Evolutionary conservation across 73 alveolate genomes (phyloP), one percentile per base, ranked within the genome.

Genomic region (Breviolum minutum): DNA sequence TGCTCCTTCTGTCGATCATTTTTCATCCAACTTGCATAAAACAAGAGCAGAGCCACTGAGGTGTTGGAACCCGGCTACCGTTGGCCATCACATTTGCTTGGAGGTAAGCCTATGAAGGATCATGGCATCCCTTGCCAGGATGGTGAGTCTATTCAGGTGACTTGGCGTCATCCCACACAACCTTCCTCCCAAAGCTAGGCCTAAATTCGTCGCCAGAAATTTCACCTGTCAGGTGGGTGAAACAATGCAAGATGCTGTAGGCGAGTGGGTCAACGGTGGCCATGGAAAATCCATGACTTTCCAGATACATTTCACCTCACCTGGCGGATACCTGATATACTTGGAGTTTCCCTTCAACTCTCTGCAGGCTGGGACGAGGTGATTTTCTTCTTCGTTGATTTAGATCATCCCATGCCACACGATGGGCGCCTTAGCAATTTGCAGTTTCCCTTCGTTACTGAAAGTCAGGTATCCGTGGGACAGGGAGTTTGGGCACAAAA

Each of bases 361-460:
- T 60, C 7, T 19, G 13, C 20, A 92, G 98, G 98, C 10, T 60
- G 27, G 16, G 98, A 92, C 82, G 54, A 60, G 26, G 64, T 19
- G 64, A 30, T 54, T 0, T 7, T 74, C 16, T 74, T 92, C 90
- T 92, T 92, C 27, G 98, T 90, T 13, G 98, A 92, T 81, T 63
- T 92, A 82, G 84, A 76, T 63, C 89, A 92, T 26, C 98, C 98
- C 9, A 92, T 92, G 98, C 98, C 98, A 6, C 48, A 29, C 16
- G 98, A 92, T n/a, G 98, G 98, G 17, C 91, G 85, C 19, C 89
- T 92, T 79, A 92, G 80, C 79, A 63, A 86, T 63, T 12, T 86
- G 63, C 80, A 63, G 64, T 86, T 63, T 27, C 94, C 94, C 94
- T 86, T 86, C 30, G 30, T 63, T 27, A 14, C 94, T n/a, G 30